phyloP scores from a whole-genome alignment of 176 grass and related monocot species.

The Metroxylon sagu region DNA sequence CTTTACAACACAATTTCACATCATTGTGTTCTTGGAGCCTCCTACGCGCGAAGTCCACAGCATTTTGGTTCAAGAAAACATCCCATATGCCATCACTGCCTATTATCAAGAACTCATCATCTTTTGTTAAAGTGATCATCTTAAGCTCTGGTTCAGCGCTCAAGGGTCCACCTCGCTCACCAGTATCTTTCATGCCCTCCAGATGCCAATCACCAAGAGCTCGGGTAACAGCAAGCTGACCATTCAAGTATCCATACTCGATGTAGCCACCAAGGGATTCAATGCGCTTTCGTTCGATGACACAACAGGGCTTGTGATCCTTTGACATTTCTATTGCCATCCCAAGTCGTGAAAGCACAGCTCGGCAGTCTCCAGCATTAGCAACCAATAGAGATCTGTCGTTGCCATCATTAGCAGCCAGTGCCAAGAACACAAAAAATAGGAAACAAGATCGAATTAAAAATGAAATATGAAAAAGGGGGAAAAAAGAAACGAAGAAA shows the following conservation, averaged over 20 bases:
- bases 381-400: slow-evolving; percentile 84
- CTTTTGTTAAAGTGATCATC: slow-evolving; percentile 53
- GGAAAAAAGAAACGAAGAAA: no score
- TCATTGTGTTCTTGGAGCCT: slow-evolving; percentile 82
- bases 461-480: no score
- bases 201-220: slow-evolving; percentile 84
- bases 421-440: no score
- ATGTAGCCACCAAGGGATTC: slow-evolving; percentile 79
- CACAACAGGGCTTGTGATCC: slow-evolving; percentile 67
- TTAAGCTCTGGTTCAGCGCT: slow-evolving; percentile 83
- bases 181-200: slow-evolving; percentile 63
- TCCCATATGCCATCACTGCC: slow-evolving; percentile 92
- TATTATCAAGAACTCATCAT: slow-evolving; percentile 88
- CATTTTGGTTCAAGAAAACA: slow-evolving; percentile 80
- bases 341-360: slow-evolving; percentile 65
- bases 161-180: slow-evolving; percentile 37
- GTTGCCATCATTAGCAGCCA: not conserved
- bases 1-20: slow-evolving; percentile 53
- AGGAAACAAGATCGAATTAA: no score
- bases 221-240: slow-evolving; percentile 62
- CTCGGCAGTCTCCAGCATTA: slow-evolving; percentile 94
- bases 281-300: slow-evolving; percentile 39
- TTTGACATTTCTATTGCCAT: slow-evolving; percentile 69
- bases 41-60: slow-evolving; percentile 49
- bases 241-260: slow-evolving; percentile 68